Conservation (phyloP, 1,284 basidiomycete genomes). For the Tilletia caries region DNA sequence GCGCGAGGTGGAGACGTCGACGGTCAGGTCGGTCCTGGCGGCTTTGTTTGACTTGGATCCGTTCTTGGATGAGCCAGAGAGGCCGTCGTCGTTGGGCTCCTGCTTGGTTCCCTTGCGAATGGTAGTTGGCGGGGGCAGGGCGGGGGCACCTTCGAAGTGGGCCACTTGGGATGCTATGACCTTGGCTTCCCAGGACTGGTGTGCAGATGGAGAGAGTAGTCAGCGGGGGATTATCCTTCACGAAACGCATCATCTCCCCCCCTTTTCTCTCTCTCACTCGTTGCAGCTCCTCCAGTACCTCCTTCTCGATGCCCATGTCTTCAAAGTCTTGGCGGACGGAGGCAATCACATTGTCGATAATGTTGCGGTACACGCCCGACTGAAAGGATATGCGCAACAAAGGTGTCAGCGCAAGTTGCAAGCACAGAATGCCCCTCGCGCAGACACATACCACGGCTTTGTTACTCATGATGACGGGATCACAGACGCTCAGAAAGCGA, state of each 20-base stretch:
- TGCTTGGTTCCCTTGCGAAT: conserved; percentile 8
- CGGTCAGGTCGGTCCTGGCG: neutral
- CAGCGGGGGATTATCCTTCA: no score
- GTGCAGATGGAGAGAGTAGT: no score
- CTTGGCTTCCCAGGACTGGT: conserved; percentile 89
- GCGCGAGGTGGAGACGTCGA: conserved; percentile 7
- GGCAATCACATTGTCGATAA: conserved; percentile 93
- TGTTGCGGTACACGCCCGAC: conserved; percentile 83
- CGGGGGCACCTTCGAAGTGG: conserved; percentile 70
- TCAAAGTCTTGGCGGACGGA: conserved; percentile 91
- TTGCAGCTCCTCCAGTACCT: conserved; percentile 82
- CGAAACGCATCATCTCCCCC: no score
- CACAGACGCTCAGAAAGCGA: conserved; percentile 15
- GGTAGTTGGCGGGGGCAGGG: conserved; percentile 31
- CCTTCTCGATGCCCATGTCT: conserved; percentile 89
- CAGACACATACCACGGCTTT: conserved; percentile 31
- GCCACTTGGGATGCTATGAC: conserved; percentile 87
- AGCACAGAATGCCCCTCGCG: no score
- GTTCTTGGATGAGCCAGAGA: neutral
- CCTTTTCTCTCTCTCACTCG: conserved; percentile 66
- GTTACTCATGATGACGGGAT: conserved; percentile 39
- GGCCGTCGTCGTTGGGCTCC: neutral
- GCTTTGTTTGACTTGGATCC: conserved; percentile 6
- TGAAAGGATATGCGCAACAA: conserved; percentile 54
- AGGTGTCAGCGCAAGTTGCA: neutral